phyloP scores from a whole-genome alignment of 179 eudicot species.

The Spergularia azorica region DNA sequence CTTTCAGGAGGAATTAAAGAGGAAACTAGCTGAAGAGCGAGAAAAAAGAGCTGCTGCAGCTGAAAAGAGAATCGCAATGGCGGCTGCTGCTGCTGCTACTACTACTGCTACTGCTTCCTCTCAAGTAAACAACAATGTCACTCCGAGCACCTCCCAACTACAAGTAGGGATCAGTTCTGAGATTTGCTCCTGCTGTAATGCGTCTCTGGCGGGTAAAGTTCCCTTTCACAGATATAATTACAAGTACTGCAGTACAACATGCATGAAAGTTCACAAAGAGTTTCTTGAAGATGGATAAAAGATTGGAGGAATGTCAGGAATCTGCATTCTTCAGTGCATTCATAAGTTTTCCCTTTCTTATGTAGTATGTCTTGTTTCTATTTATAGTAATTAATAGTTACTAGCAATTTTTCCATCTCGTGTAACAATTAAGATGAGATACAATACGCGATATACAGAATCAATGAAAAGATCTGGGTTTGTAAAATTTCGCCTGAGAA shows the following conservation, averaged over 20 bases:
- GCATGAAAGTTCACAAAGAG: slow-evolving; percentile 90
- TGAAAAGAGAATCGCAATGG: slow-evolving; percentile 67
- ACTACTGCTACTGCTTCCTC: too few relatives aligned
- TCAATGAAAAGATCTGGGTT: too few relatives aligned
- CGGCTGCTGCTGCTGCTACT: slow-evolving; percentile 31
- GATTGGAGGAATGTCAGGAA: not conserved
- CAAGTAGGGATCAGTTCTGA: slow-evolving; percentile 34
- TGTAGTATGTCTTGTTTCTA: not conserved
- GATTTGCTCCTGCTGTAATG: slow-evolving; percentile 71
- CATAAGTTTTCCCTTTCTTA: not conserved
- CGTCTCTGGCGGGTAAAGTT: slow-evolving; percentile 77
- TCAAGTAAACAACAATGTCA: slow-evolving; percentile 3
- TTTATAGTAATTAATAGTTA: not conserved
- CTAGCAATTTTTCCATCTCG: not conserved
- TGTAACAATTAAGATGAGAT: too few relatives aligned
- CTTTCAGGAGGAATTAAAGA: slow-evolving; percentile 71
- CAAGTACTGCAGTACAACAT: slow-evolving; percentile 90
- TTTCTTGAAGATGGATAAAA: slow-evolving; percentile 65
- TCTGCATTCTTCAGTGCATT: not conserved
- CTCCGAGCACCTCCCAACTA: slow-evolving; percentile 40
- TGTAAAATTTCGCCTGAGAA: too few relatives aligned
- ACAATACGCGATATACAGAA: too few relatives aligned
- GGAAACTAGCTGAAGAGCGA: slow-evolving; percentile 64
- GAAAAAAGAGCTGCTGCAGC: slow-evolving; percentile 97
- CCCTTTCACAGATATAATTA: slow-evolving; percentile 93